phyloP scores from a whole-genome alignment of 2,329 filamentous ascomycete genomes.

The Aspergillus terreus region DNA sequence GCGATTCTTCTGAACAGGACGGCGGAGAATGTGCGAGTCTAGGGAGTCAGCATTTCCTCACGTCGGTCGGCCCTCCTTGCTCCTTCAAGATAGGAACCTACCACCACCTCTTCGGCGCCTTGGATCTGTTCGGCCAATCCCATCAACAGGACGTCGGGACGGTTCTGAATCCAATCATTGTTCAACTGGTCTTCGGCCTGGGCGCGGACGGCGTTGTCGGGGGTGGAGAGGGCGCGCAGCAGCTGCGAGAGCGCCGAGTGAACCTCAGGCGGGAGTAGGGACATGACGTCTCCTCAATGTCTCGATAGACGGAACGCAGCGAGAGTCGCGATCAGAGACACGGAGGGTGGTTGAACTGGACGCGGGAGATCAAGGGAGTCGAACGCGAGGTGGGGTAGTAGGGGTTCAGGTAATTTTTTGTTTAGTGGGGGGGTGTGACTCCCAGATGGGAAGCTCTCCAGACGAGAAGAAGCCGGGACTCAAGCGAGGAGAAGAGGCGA shows the following conservation, averaged over 20 bases:
- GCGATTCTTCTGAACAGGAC: conserved; percentile 93
- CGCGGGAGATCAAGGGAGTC: conserved; percentile 15
- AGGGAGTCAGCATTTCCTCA: too few species aligned
- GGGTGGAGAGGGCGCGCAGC: conserved; percentile 79
- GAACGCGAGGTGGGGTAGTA: conserved; percentile 12
- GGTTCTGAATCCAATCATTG: conserved; percentile 78
- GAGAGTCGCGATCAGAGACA: conserved; percentile 9
- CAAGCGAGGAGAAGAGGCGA: conserved; percentile 13
- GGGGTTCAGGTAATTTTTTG: conserved; percentile 13
- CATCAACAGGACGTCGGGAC: conserved; percentile 87
- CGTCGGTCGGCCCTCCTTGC: too few species aligned
- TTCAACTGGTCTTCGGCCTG: conserved; percentile 88
- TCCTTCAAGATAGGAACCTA: conserved; percentile 43
- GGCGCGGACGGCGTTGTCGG: conserved; percentile 80
- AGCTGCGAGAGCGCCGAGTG: conserved; percentile 82
- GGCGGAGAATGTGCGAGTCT: conserved; percentile 87
- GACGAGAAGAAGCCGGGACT: conserved; percentile 2
- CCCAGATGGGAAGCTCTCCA: not conserved
- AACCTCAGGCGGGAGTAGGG: conserved; percentile 77
- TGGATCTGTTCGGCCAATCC: conserved; percentile 90
- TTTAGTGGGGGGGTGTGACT: conserved; percentile 17
- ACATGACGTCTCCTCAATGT: conserved; percentile 58
- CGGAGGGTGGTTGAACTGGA: conserved; percentile 6
- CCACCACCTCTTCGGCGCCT: conserved; percentile 67
- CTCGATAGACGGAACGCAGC: conserved; percentile 16